These are phyloP conservation scores for Psilocybe cubensis DNA, from an alignment of 768 basidiomycete genomes.

Conservation along the genomic window DNA sequence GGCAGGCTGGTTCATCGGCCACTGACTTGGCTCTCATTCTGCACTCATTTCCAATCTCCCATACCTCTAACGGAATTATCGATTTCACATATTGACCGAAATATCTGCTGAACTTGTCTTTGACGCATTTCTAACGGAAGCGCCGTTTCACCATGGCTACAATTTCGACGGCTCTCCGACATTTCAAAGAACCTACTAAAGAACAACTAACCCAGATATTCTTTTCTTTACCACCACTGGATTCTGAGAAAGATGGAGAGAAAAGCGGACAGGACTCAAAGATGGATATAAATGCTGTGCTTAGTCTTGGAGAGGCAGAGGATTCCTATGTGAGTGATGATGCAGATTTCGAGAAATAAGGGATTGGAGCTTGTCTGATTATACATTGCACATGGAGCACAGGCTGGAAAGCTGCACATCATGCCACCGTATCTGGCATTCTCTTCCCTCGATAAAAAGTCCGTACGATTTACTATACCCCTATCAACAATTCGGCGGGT, in stretches of 20 bases:
- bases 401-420: conserved; percentile 92
- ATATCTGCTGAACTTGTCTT: conserved; percentile 2
- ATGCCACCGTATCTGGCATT: conserved; percentile 92
- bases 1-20: not conserved
- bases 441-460: conserved; percentile 88
- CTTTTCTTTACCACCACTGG: conserved; percentile 76
- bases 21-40: not conserved
- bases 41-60: not conserved
- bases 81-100: not conserved
- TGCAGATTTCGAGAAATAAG: not conserved
- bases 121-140: not conserved
- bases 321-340: conserved; percentile 88
- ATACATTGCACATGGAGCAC: not conserved
- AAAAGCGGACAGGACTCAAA: conserved; percentile 47
- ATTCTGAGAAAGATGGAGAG: conserved; percentile 30
- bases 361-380: conserved; percentile 9
- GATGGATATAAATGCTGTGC: conserved; percentile 89
- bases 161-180: conserved; percentile 85
- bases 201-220: conserved; percentile 84
- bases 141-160: conserved; percentile 58
- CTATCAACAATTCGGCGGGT: conserved; percentile 92
- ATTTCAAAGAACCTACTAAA: conserved; percentile 91
- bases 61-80: not conserved
- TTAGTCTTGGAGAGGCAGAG: conserved; percentile 85
- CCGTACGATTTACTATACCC: conserved; percentile 89